Conservation (phyloP, 192 early-diverging fungal species). For the Fimicolochytrium jonesii region DNA sequence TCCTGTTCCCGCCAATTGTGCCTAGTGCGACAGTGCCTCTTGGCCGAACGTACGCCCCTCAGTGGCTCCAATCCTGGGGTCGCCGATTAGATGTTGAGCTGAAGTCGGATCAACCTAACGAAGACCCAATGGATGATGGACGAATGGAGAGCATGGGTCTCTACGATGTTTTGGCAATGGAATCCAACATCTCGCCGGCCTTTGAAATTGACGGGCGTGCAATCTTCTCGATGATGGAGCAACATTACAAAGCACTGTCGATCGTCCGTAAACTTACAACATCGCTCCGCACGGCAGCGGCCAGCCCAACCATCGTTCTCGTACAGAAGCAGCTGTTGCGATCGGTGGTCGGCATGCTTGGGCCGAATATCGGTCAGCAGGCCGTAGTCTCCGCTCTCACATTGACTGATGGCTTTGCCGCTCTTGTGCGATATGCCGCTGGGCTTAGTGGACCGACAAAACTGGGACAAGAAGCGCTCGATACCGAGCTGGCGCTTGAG, state of each 20-base stretch:
- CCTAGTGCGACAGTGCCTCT: too few species aligned
- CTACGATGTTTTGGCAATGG: too few species aligned
- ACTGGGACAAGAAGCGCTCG: background rate
- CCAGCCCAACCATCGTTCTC: background rate
- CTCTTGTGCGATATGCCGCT: background rate
- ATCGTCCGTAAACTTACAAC: background rate
- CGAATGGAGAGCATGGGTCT: too few species aligned
- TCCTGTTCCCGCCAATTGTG: too few species aligned
- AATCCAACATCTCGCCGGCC: too few species aligned
- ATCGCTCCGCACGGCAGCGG: background rate
- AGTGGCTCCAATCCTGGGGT: too few species aligned
- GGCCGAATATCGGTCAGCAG: background rate
- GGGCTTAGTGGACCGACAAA: background rate
- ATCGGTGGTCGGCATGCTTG: background rate
- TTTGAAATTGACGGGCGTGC: background rate
- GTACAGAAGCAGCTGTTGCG: background rate
- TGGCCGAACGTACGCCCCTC: too few species aligned
- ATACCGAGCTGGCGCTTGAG: background rate
- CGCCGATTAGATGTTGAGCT: too few species aligned
- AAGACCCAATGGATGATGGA: too few species aligned
- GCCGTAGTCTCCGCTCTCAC: conserved; percentile 1
- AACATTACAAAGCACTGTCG: background rate
- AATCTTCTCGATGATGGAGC: background rate
- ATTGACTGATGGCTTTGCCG: background rate
- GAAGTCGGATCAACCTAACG: too few species aligned